These are phyloP conservation scores for Mrakia frigida DNA, from an alignment of 768 basidiomycete species.

Conservation along the genomic window DNA sequence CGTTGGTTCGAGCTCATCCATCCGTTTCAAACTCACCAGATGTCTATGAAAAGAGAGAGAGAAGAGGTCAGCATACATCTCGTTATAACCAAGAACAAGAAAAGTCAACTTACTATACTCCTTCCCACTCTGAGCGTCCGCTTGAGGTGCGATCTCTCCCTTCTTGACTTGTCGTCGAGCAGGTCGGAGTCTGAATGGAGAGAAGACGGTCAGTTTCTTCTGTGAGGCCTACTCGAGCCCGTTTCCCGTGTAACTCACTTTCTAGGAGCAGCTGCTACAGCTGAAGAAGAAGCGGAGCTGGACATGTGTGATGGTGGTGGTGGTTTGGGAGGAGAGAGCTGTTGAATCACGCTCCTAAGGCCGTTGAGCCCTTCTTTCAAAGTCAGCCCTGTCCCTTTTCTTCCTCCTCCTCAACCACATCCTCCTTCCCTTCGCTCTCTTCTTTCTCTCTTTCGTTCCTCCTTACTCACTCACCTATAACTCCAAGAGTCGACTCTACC, in stretches of 20 bases:
- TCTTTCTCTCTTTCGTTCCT: not conserved
- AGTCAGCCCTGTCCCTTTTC: conserved; percentile 3
- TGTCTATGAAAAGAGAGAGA: conserved; percentile 48
- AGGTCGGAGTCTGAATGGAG: conserved; percentile 57
- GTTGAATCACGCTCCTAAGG: no score
- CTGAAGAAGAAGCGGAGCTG: conserved; percentile 9
- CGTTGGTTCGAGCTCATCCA: not conserved
- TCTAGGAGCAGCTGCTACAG: not conserved
- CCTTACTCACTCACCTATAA: not conserved
- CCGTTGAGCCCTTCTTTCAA: not conserved
- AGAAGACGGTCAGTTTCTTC: not conserved
- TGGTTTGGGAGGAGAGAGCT: not conserved
- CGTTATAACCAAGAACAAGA: conserved; percentile 34
- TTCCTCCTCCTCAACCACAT: not conserved
- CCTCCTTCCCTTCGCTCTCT: not conserved
- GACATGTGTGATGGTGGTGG: conserved; percentile 6
- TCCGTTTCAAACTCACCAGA: conserved; percentile 62
- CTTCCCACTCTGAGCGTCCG: conserved; percentile 85
- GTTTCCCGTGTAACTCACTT: not conserved
- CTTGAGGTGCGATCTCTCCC: conserved; percentile 82
- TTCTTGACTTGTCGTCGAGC: conserved; percentile 90
- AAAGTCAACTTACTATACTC: conserved; percentile 75
- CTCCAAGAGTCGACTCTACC: conserved; percentile 10
- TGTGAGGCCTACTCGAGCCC: not conserved
- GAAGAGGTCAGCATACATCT: conserved; percentile 16